Evolutionary conservation across 2,329 filamentous ascomycete species (phyloP).

Genomic region (Alternaria solani): DNA sequence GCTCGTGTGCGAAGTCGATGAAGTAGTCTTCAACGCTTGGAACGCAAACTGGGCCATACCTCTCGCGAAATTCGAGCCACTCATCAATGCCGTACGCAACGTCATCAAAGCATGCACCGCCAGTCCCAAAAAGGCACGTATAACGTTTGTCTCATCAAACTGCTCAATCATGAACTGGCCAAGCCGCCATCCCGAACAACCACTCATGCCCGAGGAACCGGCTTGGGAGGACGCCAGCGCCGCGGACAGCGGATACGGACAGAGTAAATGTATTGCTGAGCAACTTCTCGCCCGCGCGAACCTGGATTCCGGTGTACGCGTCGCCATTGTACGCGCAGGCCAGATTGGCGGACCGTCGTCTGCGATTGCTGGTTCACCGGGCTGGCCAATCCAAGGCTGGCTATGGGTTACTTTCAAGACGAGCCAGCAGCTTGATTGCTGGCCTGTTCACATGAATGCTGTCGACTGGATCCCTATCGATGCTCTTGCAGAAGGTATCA

Average conservation of each 20-base stretch:
- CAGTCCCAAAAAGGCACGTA: background rate
- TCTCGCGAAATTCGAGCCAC: background rate
- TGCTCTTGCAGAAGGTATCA: background rate
- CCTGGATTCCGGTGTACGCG: background rate
- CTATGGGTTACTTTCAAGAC: background rate
- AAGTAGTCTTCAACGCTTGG: slow-evolving; percentile 7
- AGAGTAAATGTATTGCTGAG: slow-evolving; percentile 4
- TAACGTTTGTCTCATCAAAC: background rate
- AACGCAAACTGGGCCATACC: slow-evolving; percentile 1
- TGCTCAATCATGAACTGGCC: background rate
- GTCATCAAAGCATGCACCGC: background rate
- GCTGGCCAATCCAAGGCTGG: slow-evolving; percentile 2
- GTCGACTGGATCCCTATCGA: slow-evolving; percentile 6
- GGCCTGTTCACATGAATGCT: slow-evolving; percentile 3
- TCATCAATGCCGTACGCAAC: background rate
- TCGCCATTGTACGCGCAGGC: background rate
- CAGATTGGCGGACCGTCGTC: background rate
- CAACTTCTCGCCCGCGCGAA: background rate
- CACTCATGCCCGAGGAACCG: background rate
- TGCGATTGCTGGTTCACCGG: background rate
- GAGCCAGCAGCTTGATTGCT: background rate
- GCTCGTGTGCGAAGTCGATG: background rate
- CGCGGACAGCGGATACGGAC: background rate
- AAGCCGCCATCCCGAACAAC: background rate
- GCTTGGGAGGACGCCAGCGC: slow-evolving; percentile 2